phyloP scores from a whole-genome alignment of 129 eudicot genomes.

The Chrysanthemum makinoi region DNA sequence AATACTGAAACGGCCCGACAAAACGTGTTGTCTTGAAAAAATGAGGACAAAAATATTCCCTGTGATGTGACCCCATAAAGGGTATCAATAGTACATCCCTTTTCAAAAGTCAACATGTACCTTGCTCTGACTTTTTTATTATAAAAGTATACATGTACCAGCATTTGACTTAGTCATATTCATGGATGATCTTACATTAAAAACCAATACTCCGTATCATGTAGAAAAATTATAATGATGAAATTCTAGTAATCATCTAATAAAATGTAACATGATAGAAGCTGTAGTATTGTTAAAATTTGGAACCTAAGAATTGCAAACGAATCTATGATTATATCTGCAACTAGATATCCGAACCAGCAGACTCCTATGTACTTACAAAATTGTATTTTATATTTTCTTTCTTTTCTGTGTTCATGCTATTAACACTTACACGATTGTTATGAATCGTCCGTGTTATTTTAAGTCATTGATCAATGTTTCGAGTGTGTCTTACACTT shows the following conservation, averaged over 20 bases:
- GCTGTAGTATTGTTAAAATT: neutral
- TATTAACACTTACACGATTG: neutral
- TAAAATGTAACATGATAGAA: no score
- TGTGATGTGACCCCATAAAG: no score
- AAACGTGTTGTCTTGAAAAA: no score
- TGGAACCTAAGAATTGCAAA: neutral
- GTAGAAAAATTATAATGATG: no score
- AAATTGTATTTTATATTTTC: neutral
- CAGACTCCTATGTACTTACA: no score
- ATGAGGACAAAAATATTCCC: no score
- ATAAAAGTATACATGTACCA: neutral
- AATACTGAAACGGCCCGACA: no score
- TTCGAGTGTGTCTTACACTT: slow-evolving; percentile 29
- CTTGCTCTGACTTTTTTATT: neutral
- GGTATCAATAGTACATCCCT: no score
- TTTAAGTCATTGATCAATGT: slow-evolving; percentile 10
- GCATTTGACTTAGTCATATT: neutral
- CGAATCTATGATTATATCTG: neutral
- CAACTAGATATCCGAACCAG: slow-evolving; percentile 4
- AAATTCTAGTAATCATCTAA: no score
- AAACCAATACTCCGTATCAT: no score
- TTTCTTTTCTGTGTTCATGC: no score
- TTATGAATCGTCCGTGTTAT: slow-evolving; percentile 21
- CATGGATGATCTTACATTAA: no score
- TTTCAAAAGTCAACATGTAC: slow-evolving; percentile 26